Percentiles rank a stretch among this genome's conserved stretches.
phyloP scores from a whole-genome alignment of 108 stramenopile genomes.

The Cyclotella baltica region DNA sequence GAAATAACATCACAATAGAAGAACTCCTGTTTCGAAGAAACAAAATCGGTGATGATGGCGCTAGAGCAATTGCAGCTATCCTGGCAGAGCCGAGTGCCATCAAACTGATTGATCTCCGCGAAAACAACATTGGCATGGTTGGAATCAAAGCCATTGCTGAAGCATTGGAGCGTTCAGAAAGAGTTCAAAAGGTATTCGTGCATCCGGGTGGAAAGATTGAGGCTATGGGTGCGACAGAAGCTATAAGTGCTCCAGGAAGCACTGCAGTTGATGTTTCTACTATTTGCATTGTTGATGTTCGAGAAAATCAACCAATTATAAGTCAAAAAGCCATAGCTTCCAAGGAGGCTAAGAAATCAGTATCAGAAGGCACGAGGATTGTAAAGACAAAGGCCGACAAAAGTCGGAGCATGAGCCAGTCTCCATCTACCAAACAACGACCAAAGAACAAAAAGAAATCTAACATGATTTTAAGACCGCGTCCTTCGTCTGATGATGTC shows the following conservation, averaged over 20 bases:
- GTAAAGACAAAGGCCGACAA: not conserved
- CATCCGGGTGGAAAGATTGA: conserved; percentile 91
- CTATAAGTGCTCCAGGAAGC: conserved; percentile 23
- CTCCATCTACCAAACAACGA: not conserved
- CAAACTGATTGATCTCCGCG: conserved; percentile 70
- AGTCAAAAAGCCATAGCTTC: not conserved
- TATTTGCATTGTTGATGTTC: conserved; percentile 82
- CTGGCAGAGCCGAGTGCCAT: conserved; percentile 66
- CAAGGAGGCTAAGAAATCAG: not conserved
- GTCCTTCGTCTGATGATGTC: conserved; percentile 3
- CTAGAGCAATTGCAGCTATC: conserved; percentile 77
- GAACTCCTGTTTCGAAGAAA: conserved; percentile 81
- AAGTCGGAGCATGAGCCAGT: conserved; percentile 7
- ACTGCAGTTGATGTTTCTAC: conserved; percentile 63
- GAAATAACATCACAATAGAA: conserved; percentile 68
- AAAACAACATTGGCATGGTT: conserved; percentile 60
- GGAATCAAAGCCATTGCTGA: conserved; percentile 83
- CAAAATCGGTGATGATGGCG: conserved; percentile 73
- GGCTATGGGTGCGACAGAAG: conserved; percentile 70
- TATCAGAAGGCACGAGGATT: not conserved
- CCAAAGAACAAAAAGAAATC: not conserved
- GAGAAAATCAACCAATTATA: conserved; percentile 56
- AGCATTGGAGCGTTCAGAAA: conserved; percentile 70
- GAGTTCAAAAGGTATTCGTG: conserved; percentile 84
- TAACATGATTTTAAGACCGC: not conserved